phyloP scores from a whole-genome alignment of 139 green algal species.

The Micractinium conductrix region DNA sequence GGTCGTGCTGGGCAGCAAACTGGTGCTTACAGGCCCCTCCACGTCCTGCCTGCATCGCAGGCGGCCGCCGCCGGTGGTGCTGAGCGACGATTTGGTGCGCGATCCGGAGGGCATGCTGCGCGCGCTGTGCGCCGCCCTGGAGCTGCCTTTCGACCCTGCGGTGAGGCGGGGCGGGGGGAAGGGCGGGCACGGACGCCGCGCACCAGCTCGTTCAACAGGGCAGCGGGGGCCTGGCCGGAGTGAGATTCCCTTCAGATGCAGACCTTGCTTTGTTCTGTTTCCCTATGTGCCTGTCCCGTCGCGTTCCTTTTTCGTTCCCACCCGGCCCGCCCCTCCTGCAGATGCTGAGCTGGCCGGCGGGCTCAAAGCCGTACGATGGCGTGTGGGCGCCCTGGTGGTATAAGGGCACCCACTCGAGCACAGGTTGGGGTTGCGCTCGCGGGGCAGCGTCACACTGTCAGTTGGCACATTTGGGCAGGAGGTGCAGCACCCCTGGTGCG shows the following conservation, averaged over 20 bases:
- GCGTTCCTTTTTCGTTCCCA: not conserved
- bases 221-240: no score
- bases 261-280: not conserved
- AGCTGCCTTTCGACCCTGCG: conserved; percentile 52
- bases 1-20: not conserved
- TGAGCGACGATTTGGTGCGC: conserved; percentile 70
- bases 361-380: conserved; percentile 78
- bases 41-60: conserved; percentile 27
- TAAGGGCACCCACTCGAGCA: conserved; percentile 57
- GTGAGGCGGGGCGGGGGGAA: not conserved
- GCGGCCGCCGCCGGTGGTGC: conserved; percentile 59
- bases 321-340: not conserved
- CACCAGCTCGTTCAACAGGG: no score
- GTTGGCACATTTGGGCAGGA: no score
- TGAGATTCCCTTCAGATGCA: not conserved
- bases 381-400: conserved; percentile 84
- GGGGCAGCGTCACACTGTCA: no score
- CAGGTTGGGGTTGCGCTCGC: conserved; percentile 47
- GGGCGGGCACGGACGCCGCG: no score
- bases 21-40: not conserved
- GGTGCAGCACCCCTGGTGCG: no score
- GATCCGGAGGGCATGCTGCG: conserved; percentile 65
- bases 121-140: conserved; percentile 58
- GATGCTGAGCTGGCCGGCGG: conserved; percentile 71
- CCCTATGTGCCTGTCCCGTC: not conserved